These are phyloP conservation scores for Colletotrichum sojae DNA, from an alignment of 2,329 filamentous ascomycete species.

Conservation along the genomic window DNA sequence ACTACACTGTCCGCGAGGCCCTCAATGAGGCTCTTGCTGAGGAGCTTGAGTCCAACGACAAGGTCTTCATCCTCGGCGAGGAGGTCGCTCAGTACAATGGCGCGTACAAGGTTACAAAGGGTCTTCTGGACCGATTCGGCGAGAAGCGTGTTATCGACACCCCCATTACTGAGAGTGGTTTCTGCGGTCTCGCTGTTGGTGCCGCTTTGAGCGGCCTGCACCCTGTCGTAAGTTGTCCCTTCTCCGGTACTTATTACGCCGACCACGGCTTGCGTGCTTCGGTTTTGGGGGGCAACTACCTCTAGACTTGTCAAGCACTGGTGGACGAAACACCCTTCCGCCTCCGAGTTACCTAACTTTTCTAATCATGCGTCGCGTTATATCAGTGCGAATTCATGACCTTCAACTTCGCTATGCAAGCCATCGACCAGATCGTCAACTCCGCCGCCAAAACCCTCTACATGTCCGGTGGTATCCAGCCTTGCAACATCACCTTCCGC, in stretches of 20 bases:
- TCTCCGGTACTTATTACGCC: background rate
- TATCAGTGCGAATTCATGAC: constrained; percentile 98
- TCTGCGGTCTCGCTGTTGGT: constrained; percentile 93
- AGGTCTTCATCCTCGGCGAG: constrained; percentile 96
- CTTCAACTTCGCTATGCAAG: constrained; percentile 99
- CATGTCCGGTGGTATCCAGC: constrained; percentile 99
- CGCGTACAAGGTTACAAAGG: constrained; percentile 99
- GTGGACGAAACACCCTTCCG: background rate
- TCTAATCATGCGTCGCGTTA: constrained; percentile 13
- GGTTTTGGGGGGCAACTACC: background rate
- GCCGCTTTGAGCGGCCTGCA: constrained; percentile 94
- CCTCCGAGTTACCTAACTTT: background rate
- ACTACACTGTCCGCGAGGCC: constrained; percentile 97
- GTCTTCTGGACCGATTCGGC: constrained; percentile 95
- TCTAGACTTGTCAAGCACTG: background rate
- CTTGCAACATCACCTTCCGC: constrained; percentile 99
- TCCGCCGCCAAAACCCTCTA: constrained; percentile 99
- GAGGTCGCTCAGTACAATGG: constrained; percentile 99
- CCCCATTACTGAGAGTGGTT: constrained; percentile 97
- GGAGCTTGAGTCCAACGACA: constrained; percentile 93
- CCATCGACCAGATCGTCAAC: constrained; percentile 99
- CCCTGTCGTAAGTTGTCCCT: constrained; percentile 80
- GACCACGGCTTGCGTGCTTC: background rate
- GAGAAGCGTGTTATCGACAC: constrained; percentile 98
- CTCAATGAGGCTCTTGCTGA: constrained; percentile 98